These are phyloP conservation scores for Rhodosporidiobolus sp. DNA, from an alignment of 768 basidiomycete species.

Conservation along the genomic window DNA sequence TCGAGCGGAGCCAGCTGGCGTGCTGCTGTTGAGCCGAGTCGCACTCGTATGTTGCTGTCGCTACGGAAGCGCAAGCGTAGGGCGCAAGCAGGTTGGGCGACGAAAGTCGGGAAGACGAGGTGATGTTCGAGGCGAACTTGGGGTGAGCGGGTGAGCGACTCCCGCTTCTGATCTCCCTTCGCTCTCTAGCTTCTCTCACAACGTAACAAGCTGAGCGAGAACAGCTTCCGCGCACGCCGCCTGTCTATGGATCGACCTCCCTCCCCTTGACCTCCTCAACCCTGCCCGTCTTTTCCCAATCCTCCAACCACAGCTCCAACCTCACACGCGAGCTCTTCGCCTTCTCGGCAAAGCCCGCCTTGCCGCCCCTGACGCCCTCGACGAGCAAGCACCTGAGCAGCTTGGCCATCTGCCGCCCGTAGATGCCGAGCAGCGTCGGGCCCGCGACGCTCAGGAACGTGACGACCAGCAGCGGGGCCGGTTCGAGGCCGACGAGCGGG, in stretches of 20 bases:
- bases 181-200: too few relatives aligned
- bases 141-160: too few relatives aligned
- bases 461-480: constrained; percentile 36
- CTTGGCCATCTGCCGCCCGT: constrained; percentile 39
- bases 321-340: constrained; percentile 28
- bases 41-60: too few relatives aligned
- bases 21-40: too few relatives aligned
- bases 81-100: too few relatives aligned
- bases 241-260: constrained; percentile 14
- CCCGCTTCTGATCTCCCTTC: too few relatives aligned
- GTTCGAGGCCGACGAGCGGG: constrained; percentile 40
- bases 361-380: constrained; percentile 37
- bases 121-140: too few relatives aligned
- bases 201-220: not conserved
- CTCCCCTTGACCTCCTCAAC: not conserved
- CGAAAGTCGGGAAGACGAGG: too few relatives aligned
- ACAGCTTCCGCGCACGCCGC: too few relatives aligned
- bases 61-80: too few relatives aligned
- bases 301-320: constrained; percentile 36
- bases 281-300: constrained; percentile 32
- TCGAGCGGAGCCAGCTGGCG: too few relatives aligned
- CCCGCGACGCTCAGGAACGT: constrained; percentile 38
- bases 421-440: constrained; percentile 20
- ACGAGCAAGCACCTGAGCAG: constrained; percentile 30
- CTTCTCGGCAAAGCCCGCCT: constrained; percentile 36